Percentiles rank a stretch among this genome's conserved stretches.
These are phyloP conservation scores for Aeminium ludgeri DNA, from an alignment of 495 filamentous ascomycete species.

Conservation along the genomic window DNA sequence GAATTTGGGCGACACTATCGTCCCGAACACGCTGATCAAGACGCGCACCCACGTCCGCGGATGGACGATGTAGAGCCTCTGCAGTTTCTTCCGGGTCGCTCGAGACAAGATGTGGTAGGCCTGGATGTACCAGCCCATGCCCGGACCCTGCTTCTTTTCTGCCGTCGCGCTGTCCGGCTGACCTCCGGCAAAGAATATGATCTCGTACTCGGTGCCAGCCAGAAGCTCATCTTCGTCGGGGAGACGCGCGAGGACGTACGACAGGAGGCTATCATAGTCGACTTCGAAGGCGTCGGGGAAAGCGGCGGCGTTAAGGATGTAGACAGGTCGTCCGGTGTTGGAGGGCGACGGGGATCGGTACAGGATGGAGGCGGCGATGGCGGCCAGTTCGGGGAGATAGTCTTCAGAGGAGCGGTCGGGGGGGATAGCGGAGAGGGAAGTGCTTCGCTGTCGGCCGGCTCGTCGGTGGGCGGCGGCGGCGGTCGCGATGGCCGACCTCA, in stretches of 20 bases:
- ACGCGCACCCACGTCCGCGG: constrained; percentile 40
- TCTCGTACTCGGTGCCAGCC: constrained; percentile 34
- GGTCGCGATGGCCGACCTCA: constrained; percentile 17
- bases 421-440: constrained; percentile 16
- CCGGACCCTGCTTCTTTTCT: constrained; percentile 30
- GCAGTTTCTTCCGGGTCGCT: constrained; percentile 36
- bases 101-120: constrained; percentile 38
- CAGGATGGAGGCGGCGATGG: constrained; percentile 25
- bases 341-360: constrained; percentile 35
- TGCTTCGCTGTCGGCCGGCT: constrained; percentile 4
- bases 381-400: constrained; percentile 13
- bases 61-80: constrained; percentile 39
- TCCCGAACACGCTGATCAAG: constrained; percentile 38
- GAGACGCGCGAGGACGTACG: constrained; percentile 37
- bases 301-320: constrained; percentile 38
- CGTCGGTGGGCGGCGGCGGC: constrained; percentile 9
- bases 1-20: constrained; percentile 40
- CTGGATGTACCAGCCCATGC: constrained; percentile 42
- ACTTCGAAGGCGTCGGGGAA: constrained; percentile 34
- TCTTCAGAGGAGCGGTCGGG: constrained; percentile 11
- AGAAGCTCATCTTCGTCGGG: constrained; percentile 38
- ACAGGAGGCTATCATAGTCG: constrained; percentile 38
- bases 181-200: constrained; percentile 39
- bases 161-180: constrained; percentile 24
- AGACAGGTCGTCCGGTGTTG: constrained; percentile 29